Evolutionary conservation across 495 filamentous ascomycete species (phyloP).

Genomic region (Penicillium manginii): DNA sequence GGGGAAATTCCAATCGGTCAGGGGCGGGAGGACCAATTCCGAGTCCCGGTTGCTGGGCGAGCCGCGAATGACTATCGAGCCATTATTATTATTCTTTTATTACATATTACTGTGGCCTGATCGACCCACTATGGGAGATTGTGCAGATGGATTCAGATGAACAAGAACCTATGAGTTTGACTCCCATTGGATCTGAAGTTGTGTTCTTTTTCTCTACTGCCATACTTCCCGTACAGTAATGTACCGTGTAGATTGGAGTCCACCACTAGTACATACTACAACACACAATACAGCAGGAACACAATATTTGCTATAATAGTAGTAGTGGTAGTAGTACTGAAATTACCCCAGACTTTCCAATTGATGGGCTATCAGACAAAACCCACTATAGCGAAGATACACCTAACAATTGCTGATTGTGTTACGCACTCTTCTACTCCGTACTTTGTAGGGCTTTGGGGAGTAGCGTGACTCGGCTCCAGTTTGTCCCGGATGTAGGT

Average conservation of each 20-base stretch:
- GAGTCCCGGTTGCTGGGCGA: constrained; percentile 7
- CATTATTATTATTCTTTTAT: background rate
- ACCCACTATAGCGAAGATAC: too few relatives aligned
- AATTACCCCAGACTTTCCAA: too few relatives aligned
- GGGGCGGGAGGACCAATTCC: constrained; percentile 31
- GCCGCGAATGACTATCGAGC: constrained; percentile 5
- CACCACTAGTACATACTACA: background rate
- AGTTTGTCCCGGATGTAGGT: constrained; percentile 8
- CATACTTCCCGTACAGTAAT: background rate
- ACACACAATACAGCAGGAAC: too few relatives aligned
- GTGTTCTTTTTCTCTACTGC: too few relatives aligned
- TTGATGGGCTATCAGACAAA: too few relatives aligned
- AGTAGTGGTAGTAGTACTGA: too few relatives aligned
- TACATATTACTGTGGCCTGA: background rate
- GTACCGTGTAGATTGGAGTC: constrained; percentile 3
- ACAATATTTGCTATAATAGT: too few relatives aligned
- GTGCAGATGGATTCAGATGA: background rate
- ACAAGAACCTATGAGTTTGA: background rate
- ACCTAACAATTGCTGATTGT: too few relatives aligned
- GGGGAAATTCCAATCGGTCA: constrained; percentile 27
- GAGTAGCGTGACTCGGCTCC: constrained; percentile 26
- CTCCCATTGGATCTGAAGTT: too few relatives aligned
- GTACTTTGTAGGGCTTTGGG: background rate
- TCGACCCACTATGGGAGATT: background rate
- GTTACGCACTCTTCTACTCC: background rate